phyloP scores from a whole-genome alignment of 176 grass and related monocot genomes.

The Hordeum marinum region DNA sequence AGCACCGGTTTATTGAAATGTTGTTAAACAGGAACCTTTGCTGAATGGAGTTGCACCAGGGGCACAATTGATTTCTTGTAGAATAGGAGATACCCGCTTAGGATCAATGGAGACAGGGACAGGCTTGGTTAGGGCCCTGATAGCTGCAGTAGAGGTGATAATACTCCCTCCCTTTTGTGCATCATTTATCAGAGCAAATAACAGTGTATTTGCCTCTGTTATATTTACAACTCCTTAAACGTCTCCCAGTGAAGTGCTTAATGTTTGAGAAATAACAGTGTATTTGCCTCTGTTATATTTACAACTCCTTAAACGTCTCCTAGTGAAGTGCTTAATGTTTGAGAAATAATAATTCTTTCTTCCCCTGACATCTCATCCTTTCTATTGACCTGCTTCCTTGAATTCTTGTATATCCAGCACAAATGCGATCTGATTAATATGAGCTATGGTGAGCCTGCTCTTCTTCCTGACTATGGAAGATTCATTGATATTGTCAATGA shows the following conservation, averaged over 20 bases:
- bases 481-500: slow-evolving; percentile 97
- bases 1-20: slow-evolving; percentile 8
- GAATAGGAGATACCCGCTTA: slow-evolving; percentile 94
- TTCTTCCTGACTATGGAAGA: slow-evolving; percentile 97
- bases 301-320: slow-evolving; percentile 10
- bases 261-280: slow-evolving; percentile 20
- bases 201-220: slow-evolving; percentile 5
- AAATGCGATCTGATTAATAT: slow-evolving; percentile 99
- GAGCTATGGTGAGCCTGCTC: slow-evolving; percentile 92
- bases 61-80: slow-evolving; percentile 96
- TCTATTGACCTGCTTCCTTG: slow-evolving; percentile 20
- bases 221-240: slow-evolving; percentile 17
- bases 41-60: slow-evolving; percentile 96
- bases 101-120: slow-evolving; percentile 99
- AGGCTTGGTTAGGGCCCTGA: slow-evolving; percentile 84
- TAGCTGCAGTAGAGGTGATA: slow-evolving; percentile 90
- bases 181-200: slow-evolving; percentile 20
- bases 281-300: slow-evolving; percentile 6
- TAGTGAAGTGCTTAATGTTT: background rate
- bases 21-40: slow-evolving; percentile 68
- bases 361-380: slow-evolving; percentile 2
- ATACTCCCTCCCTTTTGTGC: slow-evolving; percentile 14
- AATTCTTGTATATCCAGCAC: slow-evolving; percentile 65
- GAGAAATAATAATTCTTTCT: background rate
- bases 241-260: background rate